Evolutionary conservation across 805 yeast species (phyloP).

Genomic region (Zygosaccharomyces bisporus): DNA sequence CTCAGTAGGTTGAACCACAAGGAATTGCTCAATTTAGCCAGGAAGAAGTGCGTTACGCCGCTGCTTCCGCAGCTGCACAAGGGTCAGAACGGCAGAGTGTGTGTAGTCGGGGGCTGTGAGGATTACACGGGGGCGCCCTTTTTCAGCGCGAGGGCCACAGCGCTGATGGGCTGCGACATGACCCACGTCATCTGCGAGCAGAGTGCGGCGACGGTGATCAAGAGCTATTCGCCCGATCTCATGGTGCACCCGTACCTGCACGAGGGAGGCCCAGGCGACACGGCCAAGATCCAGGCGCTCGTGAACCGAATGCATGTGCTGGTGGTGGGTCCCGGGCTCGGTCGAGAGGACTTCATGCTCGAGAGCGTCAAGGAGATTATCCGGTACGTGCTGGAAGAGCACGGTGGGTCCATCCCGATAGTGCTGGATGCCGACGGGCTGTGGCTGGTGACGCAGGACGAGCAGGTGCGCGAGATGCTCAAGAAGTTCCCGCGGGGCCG

Average conservation of each 20-base stretch:
- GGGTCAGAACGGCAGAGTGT: conserved; percentile 86
- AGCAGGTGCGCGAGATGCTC: conserved; percentile 33
- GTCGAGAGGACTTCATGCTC: conserved; percentile 71
- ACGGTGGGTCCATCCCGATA: conserved; percentile 57
- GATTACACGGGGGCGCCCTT: conserved; percentile 97
- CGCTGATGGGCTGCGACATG: conserved; percentile 82
- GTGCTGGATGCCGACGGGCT: conserved; percentile 91
- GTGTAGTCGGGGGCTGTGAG: conserved; percentile 89
- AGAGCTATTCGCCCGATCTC: conserved; percentile 83
- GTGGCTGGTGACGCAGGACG: conserved; percentile 50
- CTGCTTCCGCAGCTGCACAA: conserved; percentile 67
- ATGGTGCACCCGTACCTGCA: conserved; percentile 93
- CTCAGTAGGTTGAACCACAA: conserved; percentile 27
- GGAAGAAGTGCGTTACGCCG: conserved; percentile 65
- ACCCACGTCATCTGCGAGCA: conserved; percentile 85
- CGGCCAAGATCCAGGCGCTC: conserved; percentile 54
- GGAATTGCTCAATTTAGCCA: conserved; percentile 49
- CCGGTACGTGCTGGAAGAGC: conserved; percentile 43
- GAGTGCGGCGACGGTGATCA: conserved; percentile 74
- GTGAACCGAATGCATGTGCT: conserved; percentile 71
- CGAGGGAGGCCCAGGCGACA: conserved; percentile 45
- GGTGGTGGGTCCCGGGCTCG: conserved; percentile 92
- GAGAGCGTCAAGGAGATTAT: conserved; percentile 56
- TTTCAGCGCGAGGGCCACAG: conserved; percentile 82
- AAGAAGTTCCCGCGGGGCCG: conserved; percentile 48